A percentile compares a stretch with the other conserved stretches of the same genome.
Evolutionary conservation across 768 basidiomycete species (phyloP).

Genomic region (Psilocybe tampanensis): DNA sequence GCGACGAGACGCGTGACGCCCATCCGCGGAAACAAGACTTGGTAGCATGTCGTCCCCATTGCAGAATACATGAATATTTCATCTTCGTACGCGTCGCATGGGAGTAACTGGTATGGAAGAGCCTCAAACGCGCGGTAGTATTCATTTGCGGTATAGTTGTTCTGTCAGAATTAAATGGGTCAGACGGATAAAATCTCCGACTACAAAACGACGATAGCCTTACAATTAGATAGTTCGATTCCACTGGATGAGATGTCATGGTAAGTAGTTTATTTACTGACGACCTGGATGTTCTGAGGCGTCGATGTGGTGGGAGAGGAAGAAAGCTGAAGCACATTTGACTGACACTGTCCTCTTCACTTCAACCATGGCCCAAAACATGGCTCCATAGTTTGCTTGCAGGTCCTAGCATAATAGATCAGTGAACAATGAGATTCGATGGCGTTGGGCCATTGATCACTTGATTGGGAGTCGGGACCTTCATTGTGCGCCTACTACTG

Average conservation of each 20-base stretch:
- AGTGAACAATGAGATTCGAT: not conserved
- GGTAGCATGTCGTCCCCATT: not conserved
- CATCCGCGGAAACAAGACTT: not conserved
- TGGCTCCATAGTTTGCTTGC: not conserved
- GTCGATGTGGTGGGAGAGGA: not conserved
- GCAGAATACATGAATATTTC: not conserved
- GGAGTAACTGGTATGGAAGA: not conserved
- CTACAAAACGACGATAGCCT: too few relatives aligned
- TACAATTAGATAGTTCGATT: too few relatives aligned
- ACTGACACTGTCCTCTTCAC: too few relatives aligned
- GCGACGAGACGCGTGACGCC: conserved; percentile 1
- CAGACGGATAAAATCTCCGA: not conserved
- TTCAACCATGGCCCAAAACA: not conserved
- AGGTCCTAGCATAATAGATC: not conserved
- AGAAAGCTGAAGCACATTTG: not conserved
- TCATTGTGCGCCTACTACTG: too few relatives aligned
- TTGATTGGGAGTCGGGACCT: too few relatives aligned
- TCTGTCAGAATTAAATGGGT: not conserved
- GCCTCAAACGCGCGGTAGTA: not conserved
- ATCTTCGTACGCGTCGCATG: not conserved
- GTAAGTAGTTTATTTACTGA: too few relatives aligned
- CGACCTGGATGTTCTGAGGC: too few relatives aligned
- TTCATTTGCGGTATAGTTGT: not conserved
- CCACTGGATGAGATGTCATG: not conserved
- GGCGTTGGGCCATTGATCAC: too few relatives aligned